phyloP scores from a whole-genome alignment of 2,329 filamentous ascomycete species.

The Acephala macrosclerotiorum region DNA sequence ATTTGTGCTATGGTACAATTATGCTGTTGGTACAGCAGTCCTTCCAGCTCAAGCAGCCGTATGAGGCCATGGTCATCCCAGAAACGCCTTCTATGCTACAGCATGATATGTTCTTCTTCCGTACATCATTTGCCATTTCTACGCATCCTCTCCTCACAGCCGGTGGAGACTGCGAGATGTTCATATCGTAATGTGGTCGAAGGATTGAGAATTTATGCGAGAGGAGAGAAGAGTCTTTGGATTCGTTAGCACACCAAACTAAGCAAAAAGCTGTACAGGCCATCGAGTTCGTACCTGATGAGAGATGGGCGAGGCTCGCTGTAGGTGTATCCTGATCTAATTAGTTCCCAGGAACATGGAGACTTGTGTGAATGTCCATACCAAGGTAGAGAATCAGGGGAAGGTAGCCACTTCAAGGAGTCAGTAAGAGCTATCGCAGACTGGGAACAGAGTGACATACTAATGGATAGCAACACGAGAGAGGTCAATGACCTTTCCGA shows the following conservation, averaged over 20 bases:
- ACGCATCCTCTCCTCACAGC: not conserved
- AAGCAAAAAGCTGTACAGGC: not conserved
- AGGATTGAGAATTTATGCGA: slow-evolving; percentile 56
- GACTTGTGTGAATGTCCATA: slow-evolving; percentile 51
- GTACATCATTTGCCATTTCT: not conserved
- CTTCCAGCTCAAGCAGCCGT: slow-evolving; percentile 25
- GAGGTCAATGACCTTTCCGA: slow-evolving; percentile 94
- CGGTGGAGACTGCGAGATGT: not conserved
- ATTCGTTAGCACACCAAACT: slow-evolving; percentile 36
- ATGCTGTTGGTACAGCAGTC: slow-evolving; percentile 28
- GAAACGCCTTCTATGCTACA: slow-evolving; percentile 43
- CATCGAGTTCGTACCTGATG: slow-evolving; percentile 62
- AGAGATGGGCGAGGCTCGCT: slow-evolving; percentile 89
- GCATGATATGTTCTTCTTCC: slow-evolving; percentile 14
- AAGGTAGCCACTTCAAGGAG: slow-evolving; percentile 79
- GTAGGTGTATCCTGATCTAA: slow-evolving; percentile 79
- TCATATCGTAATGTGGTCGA: not conserved
- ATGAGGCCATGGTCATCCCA: slow-evolving; percentile 20
- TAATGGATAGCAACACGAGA: slow-evolving; percentile 96
- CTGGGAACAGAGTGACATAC: slow-evolving; percentile 58
- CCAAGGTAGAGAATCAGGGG: slow-evolving; percentile 96
- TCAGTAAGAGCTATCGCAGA: slow-evolving; percentile 44
- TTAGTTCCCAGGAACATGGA: slow-evolving; percentile 28
- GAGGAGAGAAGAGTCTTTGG: slow-evolving; percentile 67
- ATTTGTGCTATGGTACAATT: slow-evolving; percentile 41